Evolutionary conservation across 2,329 filamentous ascomycete genomes (phyloP).

Genomic region (Coniochaeta ligniaria): DNA sequence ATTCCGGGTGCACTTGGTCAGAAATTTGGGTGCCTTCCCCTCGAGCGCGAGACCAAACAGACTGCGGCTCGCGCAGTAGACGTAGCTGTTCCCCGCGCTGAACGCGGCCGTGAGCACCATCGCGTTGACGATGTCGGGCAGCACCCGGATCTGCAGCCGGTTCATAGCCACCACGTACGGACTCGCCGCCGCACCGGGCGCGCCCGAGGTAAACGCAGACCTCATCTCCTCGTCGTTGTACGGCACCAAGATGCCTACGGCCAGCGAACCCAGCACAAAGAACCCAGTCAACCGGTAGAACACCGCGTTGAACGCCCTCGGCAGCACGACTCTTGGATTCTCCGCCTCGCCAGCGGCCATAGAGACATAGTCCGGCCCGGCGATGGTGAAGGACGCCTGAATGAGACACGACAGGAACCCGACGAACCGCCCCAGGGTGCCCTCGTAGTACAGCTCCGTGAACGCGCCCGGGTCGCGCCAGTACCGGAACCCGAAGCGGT

Average conservation of each 20-base stretch:
- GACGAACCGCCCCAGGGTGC: slow-evolving; percentile 62
- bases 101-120: slow-evolving; percentile 23
- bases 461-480: slow-evolving; percentile 66
- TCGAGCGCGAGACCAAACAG: slow-evolving; percentile 42
- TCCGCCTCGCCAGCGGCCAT: slow-evolving; percentile 51
- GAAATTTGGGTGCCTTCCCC: slow-evolving; percentile 36
- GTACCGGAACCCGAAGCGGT: slow-evolving; percentile 66
- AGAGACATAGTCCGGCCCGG: slow-evolving; percentile 58
- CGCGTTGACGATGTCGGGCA: slow-evolving; percentile 56
- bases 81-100: slow-evolving; percentile 39
- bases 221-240: slow-evolving; percentile 48
- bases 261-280: slow-evolving; percentile 60
- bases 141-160: slow-evolving; percentile 32
- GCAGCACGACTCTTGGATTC: slow-evolving; percentile 58
- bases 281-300: slow-evolving; percentile 67
- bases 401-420: slow-evolving; percentile 72
- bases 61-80: slow-evolving; percentile 42
- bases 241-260: slow-evolving; percentile 52
- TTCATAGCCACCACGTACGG: slow-evolving; percentile 37
- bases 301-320: slow-evolving; percentile 63
- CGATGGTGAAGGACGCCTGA: slow-evolving; percentile 61
- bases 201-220: slow-evolving; percentile 41
- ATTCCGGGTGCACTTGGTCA: slow-evolving; percentile 28
- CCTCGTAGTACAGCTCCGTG: slow-evolving; percentile 54
- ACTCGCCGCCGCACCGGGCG: slow-evolving; percentile 41